Evolutionary conservation across 2,329 filamentous ascomycete genomes (phyloP), one percentile per base, ranked within the genome.

Genomic region (Coniochaeta sp.): DNA sequence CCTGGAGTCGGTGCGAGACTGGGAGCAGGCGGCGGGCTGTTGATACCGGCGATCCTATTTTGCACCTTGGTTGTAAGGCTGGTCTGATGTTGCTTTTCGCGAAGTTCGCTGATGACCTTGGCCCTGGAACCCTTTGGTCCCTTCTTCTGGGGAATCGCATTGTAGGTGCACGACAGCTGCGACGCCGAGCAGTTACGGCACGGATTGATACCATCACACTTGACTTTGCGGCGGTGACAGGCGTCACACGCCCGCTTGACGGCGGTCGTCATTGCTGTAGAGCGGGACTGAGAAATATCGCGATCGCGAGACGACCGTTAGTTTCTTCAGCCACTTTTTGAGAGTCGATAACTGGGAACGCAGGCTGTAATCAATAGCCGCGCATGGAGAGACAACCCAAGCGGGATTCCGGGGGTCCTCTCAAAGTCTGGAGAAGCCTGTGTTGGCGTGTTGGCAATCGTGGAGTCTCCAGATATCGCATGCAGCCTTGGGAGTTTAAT

Each of bases 111-210:
- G 72, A 91, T 89, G 61, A 91, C 87, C 72, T 90, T 91, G 58
- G 89, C 89, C 62, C 87, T 79, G 34, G 86, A 89, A 64, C 88
- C 88, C 73, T 90, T 90, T 50, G 88, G 88, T 1, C 88, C 88
- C 72, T 90, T 90, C 76, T 90, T 90, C 74, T 89, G 88, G 1
- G 87, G 87, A 38, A 90, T 85, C 36, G 87, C 85, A 75, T 89
- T 87, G 79, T 90, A 91, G 33, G 87, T 90, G 77, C 88, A 91
- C 14, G 81, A 78, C 19, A 90, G 78, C 67, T 85, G 81, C 7
- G 88, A 85, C 8, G 86, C 83, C 14, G 80, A 79, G 73, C 88
- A 91, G 73, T 90, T 89, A 62, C 84, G 81, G 73, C 88, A 91
- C 22, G 88, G 87, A 67, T 86, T 86, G 69, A 85, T 77, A 61